Percentiles rank a stretch among this genome's conserved stretches.
These are phyloP conservation scores for Penicillium olsonii DNA, from an alignment of 2,329 filamentous ascomycete genomes.

Conservation along the genomic window DNA sequence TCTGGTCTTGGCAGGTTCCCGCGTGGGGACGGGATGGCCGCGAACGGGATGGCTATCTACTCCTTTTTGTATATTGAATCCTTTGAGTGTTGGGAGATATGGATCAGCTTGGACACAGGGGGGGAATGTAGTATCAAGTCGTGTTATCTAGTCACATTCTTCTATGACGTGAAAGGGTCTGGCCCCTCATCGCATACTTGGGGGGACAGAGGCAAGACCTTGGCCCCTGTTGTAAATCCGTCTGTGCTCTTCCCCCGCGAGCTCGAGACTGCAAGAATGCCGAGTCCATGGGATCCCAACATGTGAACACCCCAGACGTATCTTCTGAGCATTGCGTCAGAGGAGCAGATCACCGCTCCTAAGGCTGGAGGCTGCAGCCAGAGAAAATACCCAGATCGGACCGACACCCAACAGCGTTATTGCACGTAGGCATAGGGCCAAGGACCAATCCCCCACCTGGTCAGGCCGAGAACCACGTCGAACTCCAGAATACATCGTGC, in stretches of 20 bases:
- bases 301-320: not conserved
- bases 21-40: conserved; percentile 12
- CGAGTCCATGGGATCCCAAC: not conserved
- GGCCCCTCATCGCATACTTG: conserved; percentile 1
- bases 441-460: conserved; percentile 3
- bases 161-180: conserved; percentile 3
- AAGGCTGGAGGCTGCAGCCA: not conserved
- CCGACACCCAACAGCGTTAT: conserved; percentile 1
- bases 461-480: not conserved
- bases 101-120: not conserved
- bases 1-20: conserved; percentile 14
- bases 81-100: too few species aligned
- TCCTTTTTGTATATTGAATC: not conserved
- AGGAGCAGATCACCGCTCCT: conserved; percentile 3
- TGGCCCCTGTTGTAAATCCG: conserved; percentile 1
- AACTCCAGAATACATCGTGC: conserved; percentile 4
- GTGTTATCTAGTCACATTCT: conserved; percentile 12
- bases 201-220: not conserved
- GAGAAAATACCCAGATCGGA: not conserved
- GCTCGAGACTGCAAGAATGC: conserved; percentile 9
- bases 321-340: not conserved
- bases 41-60: conserved; percentile 8
- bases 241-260: conserved; percentile 12
- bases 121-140: not conserved
- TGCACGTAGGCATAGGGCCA: not conserved